These are phyloP conservation scores for Phytophthora tubulina DNA, from an alignment of 352 stramenopile genomes.

Conservation along the genomic window DNA sequence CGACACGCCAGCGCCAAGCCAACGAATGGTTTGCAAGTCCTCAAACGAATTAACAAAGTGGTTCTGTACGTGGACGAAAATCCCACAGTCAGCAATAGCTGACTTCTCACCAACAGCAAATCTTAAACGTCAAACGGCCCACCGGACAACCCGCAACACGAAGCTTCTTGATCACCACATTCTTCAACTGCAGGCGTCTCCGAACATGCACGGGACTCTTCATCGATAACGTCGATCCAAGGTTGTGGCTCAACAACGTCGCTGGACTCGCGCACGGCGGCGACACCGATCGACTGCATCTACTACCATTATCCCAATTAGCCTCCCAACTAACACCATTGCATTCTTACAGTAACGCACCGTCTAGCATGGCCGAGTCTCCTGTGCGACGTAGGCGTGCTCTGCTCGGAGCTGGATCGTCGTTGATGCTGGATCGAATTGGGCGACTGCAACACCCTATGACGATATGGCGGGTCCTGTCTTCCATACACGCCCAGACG, in stretches of 20 bases:
- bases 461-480: slow-evolving; percentile 32
- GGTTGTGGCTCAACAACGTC: slow-evolving; percentile 47
- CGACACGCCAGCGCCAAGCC: slow-evolving; percentile 74
- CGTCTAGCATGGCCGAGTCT: slow-evolving; percentile 18
- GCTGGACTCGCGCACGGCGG: slow-evolving; percentile 54
- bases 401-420: slow-evolving; percentile 36
- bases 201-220: slow-evolving; percentile 38
- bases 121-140: neutral
- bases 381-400: slow-evolving; percentile 25
- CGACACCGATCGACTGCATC: slow-evolving; percentile 32
- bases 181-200: slow-evolving; percentile 29
- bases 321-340: neutral
- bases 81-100: slow-evolving; percentile 13
- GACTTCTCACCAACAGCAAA: neutral
- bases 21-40: slow-evolving; percentile 61
- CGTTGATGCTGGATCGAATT: slow-evolving; percentile 16
- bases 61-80: slow-evolving; percentile 29
- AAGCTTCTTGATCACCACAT: slow-evolving; percentile 43
- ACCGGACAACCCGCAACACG: slow-evolving; percentile 36
- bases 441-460: slow-evolving; percentile 21
- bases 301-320: slow-evolving; percentile 9
- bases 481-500: slow-evolving; percentile 33
- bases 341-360: slow-evolving; percentile 11
- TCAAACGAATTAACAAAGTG: slow-evolving; percentile 53
- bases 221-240: slow-evolving; percentile 54